These are phyloP conservation scores for Candida succiphila DNA, from an alignment of 805 yeast genomes.

Conservation along the genomic window DNA sequence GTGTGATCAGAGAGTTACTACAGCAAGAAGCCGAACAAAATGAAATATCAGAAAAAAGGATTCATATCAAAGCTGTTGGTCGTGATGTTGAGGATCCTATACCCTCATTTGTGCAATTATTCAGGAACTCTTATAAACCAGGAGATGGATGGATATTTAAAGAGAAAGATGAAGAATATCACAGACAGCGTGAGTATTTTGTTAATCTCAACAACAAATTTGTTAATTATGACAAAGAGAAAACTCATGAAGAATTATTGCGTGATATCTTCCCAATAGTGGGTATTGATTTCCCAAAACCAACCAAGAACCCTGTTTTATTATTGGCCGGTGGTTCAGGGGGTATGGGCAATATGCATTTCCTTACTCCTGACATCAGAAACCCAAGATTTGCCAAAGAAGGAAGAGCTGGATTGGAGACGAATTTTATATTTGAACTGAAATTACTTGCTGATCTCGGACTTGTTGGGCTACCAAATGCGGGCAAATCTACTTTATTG, in stretches of 20 bases:
- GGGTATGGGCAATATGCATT: constrained; percentile 96
- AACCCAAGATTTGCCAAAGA: constrained; percentile 82
- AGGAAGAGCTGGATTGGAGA: constrained; percentile 65
- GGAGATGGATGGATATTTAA: constrained; percentile 90
- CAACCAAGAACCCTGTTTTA: constrained; percentile 56
- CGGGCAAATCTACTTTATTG: constrained; percentile 87
- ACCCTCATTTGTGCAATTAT: constrained; percentile 45
- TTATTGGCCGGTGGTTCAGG: constrained; percentile 82
- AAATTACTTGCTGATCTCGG: constrained; percentile 90
- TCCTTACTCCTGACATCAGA: constrained; percentile 70
- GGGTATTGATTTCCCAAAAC: constrained; percentile 67
- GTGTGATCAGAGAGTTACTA: constrained; percentile 20
- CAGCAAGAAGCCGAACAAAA: background rate
- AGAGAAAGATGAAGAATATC: constrained; percentile 66
- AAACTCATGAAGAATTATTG: constrained; percentile 44
- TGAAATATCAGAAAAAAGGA: constrained; percentile 11
- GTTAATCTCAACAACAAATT: constrained; percentile 53
- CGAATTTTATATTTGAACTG: constrained; percentile 68
- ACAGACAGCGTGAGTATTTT: constrained; percentile 58
- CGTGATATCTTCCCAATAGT: constrained; percentile 67
- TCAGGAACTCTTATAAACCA: constrained; percentile 48
- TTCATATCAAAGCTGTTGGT: constrained; percentile 19
- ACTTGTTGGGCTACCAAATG: constrained; percentile 90
- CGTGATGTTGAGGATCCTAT: constrained; percentile 7
- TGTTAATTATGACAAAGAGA: constrained; percentile 49